Base-by-base conservation (phyloP, 176 grass and related monocot genomes). In the Lolium perenne region DNA sequence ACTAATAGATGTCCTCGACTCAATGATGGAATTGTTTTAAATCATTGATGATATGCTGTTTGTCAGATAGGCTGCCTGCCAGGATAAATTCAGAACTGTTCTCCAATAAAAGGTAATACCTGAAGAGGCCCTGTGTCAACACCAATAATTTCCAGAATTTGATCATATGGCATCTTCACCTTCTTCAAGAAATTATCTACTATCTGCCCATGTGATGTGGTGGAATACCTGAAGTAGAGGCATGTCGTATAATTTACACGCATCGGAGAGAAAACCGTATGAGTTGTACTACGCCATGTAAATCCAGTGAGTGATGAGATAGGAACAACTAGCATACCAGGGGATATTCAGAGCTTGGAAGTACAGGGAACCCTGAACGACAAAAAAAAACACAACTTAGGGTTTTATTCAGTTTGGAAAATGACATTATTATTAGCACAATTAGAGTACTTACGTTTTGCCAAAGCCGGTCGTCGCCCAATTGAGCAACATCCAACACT, bases 171-270 rank as follows among this genome's bases (percentile, higher is more conserved):
- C 85, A 98, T 82, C 70, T 89, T 81, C 62, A 98, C 59, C 91
- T 83, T 98, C 88, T 92, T 94, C 46, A 94, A 7, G 69, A 98
- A 95, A 82, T 93, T 93, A 73, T 57, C 84, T 17, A 87, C 51
- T 48, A 38, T 77, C 29, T 80, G 88, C 13, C 86, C 86, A 86
- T 79, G 69, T 10, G 91, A 94, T 57, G 53, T 74, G 48, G 87
- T 95, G n/a, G 83, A 80, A 85, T 98, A 97, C 95, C 95, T 97
- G 78, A 83, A 38, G 76, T 10, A 35, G 56, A 62, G 49, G 20
- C 77, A 84, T 11, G 21, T 73, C 45, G 22, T 20, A 65, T 70
- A 57, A 57, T 53, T 22, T n/a, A n/a, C n/a, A n/a, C n/a, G n/a
- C n/a, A n/a, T n/a, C n/a, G n/a, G 38, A 26, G 40, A 58, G 49